These are phyloP conservation scores for Falciphora oryzae DNA, from an alignment of 2,329 filamentous ascomycete genomes.

Conservation along the genomic window DNA sequence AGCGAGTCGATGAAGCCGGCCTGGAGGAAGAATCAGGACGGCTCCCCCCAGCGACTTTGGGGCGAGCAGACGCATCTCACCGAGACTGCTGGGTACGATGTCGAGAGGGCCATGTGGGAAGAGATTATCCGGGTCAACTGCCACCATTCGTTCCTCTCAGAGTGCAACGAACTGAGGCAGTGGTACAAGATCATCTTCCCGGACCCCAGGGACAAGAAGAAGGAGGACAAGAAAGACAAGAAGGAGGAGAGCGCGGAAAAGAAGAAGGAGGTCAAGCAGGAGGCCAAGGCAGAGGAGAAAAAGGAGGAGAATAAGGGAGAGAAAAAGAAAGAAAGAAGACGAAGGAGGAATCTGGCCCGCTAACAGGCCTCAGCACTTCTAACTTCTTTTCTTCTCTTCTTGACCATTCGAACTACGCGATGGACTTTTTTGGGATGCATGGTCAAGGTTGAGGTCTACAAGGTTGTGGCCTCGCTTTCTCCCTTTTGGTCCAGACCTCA, in stretches of 20 bases:
- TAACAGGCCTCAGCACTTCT: background rate
- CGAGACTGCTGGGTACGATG: slow-evolving; percentile 24
- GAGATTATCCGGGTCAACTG: slow-evolving; percentile 26
- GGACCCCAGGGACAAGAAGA: background rate
- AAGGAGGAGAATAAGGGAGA: background rate
- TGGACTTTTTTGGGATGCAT: background rate
- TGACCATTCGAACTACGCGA: background rate
- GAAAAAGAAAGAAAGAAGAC: background rate
- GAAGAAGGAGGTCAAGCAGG: background rate
- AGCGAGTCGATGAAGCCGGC: slow-evolving; percentile 17
- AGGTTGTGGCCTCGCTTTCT: background rate
- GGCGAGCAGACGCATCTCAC: slow-evolving; percentile 21
- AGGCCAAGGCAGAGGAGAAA: background rate
- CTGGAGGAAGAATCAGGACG: slow-evolving; percentile 17
- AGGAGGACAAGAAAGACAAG: no score
- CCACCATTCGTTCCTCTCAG: slow-evolving; percentile 16
- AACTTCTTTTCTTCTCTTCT: background rate
- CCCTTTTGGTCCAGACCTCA: background rate
- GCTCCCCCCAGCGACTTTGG: slow-evolving; percentile 23
- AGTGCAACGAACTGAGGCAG: background rate
- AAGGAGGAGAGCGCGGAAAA: no score
- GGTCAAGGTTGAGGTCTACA: background rate
- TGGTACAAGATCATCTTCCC: background rate
- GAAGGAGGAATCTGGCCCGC: background rate
- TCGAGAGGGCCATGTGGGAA: slow-evolving; percentile 28